phyloP scores from a whole-genome alignment of 805 yeast species.

The Nakazawaea holstii region DNA sequence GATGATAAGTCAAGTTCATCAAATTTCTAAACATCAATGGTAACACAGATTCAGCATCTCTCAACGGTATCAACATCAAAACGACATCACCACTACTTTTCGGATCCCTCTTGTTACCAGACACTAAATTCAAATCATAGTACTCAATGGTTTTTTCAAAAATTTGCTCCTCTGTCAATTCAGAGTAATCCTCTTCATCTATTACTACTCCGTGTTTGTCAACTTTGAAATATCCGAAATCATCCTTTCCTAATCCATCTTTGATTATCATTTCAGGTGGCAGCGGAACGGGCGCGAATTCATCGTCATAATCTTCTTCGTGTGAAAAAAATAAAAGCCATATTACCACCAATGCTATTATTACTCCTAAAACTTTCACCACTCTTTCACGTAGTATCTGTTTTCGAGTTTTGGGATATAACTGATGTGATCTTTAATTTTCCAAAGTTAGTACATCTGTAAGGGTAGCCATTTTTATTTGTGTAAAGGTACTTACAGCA shows the following conservation, averaged over 20 bases:
- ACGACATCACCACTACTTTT: constrained; percentile 52
- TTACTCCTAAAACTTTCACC: background rate
- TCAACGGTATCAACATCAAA: constrained; percentile 65
- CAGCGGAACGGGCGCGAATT: background rate
- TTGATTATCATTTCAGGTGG: background rate
- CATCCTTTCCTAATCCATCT: constrained; percentile 9
- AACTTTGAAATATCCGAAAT: constrained; percentile 7
- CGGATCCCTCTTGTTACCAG: constrained; percentile 45
- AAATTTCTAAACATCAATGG: constrained; percentile 81
- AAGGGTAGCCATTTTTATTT: background rate
- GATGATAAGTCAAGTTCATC: constrained; percentile 84
- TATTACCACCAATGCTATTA: background rate
- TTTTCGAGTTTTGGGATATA: constrained; percentile 2
- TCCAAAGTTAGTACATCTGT: background rate
- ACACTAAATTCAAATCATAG: constrained; percentile 56
- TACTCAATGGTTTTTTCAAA: constrained; percentile 46
- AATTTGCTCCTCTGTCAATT: constrained; percentile 29
- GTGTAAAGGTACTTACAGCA: constrained; percentile 29
- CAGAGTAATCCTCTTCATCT: background rate
- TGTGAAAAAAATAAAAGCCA: background rate
- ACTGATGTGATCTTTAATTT: constrained; percentile 3
- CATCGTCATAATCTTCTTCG: background rate
- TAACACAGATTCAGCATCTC: constrained; percentile 73
- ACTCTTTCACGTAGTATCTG: constrained; percentile 1
- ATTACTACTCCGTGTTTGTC: constrained; percentile 4